Evolutionary conservation across 345 rosid genomes (phyloP).

Genomic region (Acer yangbiense): DNA sequence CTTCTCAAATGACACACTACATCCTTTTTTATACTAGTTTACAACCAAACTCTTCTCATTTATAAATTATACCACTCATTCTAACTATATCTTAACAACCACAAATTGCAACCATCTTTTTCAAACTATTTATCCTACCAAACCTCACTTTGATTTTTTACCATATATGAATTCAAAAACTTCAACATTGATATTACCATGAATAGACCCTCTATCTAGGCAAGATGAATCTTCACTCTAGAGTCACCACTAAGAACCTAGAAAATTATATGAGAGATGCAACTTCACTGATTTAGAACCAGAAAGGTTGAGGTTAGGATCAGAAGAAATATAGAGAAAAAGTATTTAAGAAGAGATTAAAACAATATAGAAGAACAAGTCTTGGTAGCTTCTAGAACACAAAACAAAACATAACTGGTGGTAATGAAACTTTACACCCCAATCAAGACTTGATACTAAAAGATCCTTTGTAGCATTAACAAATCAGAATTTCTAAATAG

Average conservation of each 20-base stretch:
- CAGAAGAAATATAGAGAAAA: not conserved
- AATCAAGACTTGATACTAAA: not conserved
- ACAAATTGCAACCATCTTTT: not conserved
- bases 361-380: not conserved
- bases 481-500: too few species aligned
- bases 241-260: not conserved
- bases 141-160: not conserved
- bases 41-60: not conserved
- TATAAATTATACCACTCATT: not conserved
- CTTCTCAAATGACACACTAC: not conserved
- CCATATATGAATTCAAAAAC: not conserved
- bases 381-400: not conserved
- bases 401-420: not conserved
- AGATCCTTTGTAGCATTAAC: not conserved
- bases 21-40: too few species aligned
- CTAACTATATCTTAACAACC: not conserved
- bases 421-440: not conserved
- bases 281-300: not conserved
- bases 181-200: not conserved
- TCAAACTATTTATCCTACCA: not conserved
- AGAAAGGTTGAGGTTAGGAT: not conserved
- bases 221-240: not conserved
- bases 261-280: not conserved
- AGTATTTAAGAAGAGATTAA: not conserved
- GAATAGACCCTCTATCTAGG: not conserved